Evolutionary conservation across 169 alveolate genomes (phyloP).

Genomic region (Cryptosporidium felis): DNA sequence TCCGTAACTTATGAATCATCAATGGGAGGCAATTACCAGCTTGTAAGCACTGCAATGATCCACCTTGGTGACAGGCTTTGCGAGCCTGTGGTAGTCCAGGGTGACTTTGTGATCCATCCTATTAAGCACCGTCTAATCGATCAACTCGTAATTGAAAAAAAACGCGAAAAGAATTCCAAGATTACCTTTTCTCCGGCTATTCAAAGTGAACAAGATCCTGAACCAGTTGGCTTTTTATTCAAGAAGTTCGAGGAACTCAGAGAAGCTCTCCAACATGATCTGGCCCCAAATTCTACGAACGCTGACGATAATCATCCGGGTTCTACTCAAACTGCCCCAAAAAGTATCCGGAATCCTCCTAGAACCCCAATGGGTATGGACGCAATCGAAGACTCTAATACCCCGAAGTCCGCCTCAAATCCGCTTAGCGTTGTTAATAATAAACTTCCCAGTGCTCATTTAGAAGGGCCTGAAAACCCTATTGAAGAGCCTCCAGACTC

Average conservation of each 20-base stretch:
- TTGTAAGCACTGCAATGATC: slow-evolving; percentile 58
- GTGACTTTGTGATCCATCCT: slow-evolving; percentile 8
- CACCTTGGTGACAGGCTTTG: slow-evolving; percentile 28
- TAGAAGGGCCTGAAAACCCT: background rate
- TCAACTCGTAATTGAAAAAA: background rate
- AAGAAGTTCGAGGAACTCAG: slow-evolving; percentile 63
- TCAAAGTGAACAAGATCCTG: slow-evolving; percentile 21
- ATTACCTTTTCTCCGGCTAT: background rate
- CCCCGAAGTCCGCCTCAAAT: background rate
- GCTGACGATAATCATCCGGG: background rate
- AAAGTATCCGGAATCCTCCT: background rate
- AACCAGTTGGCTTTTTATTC: slow-evolving; percentile 60
- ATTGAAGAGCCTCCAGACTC: slow-evolving; percentile 1
- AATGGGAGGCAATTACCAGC: background rate
- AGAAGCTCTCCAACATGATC: slow-evolving; percentile 66
- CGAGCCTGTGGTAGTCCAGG: slow-evolving; percentile 56
- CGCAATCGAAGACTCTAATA: background rate
- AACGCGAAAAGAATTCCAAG: background rate
- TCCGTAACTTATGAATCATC: background rate
- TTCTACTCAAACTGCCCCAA: background rate
- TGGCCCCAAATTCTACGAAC: slow-evolving; percentile 5
- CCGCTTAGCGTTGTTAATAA: background rate
- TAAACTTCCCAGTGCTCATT: background rate
- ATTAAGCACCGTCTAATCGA: slow-evolving; percentile 23
- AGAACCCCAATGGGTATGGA: background rate